Percentiles rank a stretch among this genome's conserved stretches.
These are phyloP conservation scores for Singerocomus rubriflavus DNA, from an alignment of 1,284 basidiomycete genomes.

Conservation along the genomic window DNA sequence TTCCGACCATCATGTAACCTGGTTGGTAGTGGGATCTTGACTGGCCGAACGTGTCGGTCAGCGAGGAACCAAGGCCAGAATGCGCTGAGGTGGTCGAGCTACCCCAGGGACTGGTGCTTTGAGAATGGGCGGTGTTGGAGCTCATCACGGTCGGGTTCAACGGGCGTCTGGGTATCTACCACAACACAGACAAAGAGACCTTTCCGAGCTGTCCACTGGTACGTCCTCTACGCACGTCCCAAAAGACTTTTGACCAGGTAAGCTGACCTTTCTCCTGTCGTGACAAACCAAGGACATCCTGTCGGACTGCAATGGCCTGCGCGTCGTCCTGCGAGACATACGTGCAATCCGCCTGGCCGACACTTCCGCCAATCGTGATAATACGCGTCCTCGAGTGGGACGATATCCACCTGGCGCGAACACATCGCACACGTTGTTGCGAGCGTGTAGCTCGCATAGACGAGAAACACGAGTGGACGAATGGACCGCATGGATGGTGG, in stretches of 20 bases:
- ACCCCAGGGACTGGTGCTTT: slow-evolving; percentile 27
- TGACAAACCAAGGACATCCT: background rate
- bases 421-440: background rate
- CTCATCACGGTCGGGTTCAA: slow-evolving; percentile 19
- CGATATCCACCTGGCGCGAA: background rate
- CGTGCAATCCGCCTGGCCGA: background rate
- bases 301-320: background rate
- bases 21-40: slow-evolving; percentile 71
- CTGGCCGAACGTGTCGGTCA: slow-evolving; percentile 58
- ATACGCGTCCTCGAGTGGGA: background rate
- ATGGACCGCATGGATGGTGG: background rate
- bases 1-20: slow-evolving; percentile 68
- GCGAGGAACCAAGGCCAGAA: slow-evolving; percentile 22
- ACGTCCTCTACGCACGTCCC: background rate
- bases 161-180: no score
- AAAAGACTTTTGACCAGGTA: background rate
- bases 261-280: background rate
- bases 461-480: background rate
- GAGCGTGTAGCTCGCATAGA: background rate
- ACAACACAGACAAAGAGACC: no score
- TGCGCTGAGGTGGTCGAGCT: slow-evolving; percentile 24
- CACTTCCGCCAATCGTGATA: background rate
- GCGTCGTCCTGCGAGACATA: background rate
- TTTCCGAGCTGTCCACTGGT: background rate
- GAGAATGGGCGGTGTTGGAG: slow-evolving; percentile 22